A percentile compares a stretch with the other conserved stretches of the same genome.
Conservation (phyloP, 805 yeast genomes). For the Millerozyma miso region DNA sequence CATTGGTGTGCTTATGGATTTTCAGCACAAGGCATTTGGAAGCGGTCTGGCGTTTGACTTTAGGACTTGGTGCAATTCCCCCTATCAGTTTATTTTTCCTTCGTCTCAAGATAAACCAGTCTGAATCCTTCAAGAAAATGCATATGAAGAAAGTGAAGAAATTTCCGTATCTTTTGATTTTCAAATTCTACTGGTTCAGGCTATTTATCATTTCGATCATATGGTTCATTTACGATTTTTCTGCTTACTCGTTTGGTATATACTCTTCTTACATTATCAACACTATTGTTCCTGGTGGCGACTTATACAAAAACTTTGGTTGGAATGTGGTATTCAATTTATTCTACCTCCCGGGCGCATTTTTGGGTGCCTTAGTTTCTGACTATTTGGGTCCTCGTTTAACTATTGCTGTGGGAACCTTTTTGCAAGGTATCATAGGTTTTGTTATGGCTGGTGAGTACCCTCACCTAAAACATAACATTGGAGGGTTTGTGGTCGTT, state of each 20-base stretch:
- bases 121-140: conserved; percentile 64
- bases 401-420: conserved; percentile 66
- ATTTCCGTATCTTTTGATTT: conserved; percentile 63
- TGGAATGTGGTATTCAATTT: conserved; percentile 88
- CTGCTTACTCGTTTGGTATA: conserved; percentile 81
- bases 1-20: conserved; percentile 82
- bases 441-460: conserved; percentile 77
- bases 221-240: conserved; percentile 92
- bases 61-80: conserved; percentile 87
- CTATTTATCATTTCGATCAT: conserved; percentile 63
- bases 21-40: conserved; percentile 65
- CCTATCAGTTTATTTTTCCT: conserved; percentile 74
- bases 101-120: conserved; percentile 73
- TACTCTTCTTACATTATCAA: conserved; percentile 71
- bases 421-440: conserved; percentile 73
- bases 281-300: conserved; percentile 52
- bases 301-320: conserved; percentile 74
- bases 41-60: conserved; percentile 87
- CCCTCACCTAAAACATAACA: conserved; percentile 47
- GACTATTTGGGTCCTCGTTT: conserved; percentile 91
- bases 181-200: conserved; percentile 85
- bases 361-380: conserved; percentile 79
- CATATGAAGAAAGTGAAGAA: conserved; percentile 55
- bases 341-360: conserved; percentile 87
- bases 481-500: conserved; percentile 78